A percentile compares a stretch with the other conserved stretches of the same genome.
Evolutionary conservation across 768 basidiomycete genomes (phyloP).

Genomic region (Panellus pusillus): DNA sequence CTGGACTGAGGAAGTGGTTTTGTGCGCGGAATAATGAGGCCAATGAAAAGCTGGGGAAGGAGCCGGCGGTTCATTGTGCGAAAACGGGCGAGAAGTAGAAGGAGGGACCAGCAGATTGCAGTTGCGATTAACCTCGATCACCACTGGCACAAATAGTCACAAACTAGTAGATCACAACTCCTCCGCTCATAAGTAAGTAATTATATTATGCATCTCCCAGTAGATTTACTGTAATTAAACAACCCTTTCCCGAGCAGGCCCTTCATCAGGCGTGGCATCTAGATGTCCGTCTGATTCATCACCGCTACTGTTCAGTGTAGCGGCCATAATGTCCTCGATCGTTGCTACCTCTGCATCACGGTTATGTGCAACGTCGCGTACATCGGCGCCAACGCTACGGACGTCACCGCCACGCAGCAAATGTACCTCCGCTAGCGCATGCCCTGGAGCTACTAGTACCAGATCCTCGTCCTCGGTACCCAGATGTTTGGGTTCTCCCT

Average conservation of each 20-base stretch:
- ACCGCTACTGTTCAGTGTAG: not conserved
- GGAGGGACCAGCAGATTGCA: slow-evolving; percentile 85
- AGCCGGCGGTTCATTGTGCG: slow-evolving; percentile 75
- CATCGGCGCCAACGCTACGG: slow-evolving; percentile 63
- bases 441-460: slow-evolving; percentile 55
- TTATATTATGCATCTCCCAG: too few relatives aligned
- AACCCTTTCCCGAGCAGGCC: too few relatives aligned
- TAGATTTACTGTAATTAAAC: too few relatives aligned
- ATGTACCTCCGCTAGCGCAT: slow-evolving; percentile 60
- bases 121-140: slow-evolving; percentile 67
- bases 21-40: slow-evolving; percentile 94
- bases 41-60: slow-evolving; percentile 84
- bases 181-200: too few relatives aligned
- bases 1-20: slow-evolving; percentile 77
- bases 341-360: slow-evolving; percentile 63
- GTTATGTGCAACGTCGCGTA: slow-evolving; percentile 75
- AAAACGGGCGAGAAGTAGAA: slow-evolving; percentile 89
- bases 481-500: slow-evolving; percentile 70
- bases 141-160: too few relatives aligned
- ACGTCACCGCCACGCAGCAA: slow-evolving; percentile 63
- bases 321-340: too few relatives aligned
- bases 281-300: too few relatives aligned
- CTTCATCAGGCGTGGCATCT: too few relatives aligned
- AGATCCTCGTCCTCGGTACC: slow-evolving; percentile 58
- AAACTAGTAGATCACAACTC: too few relatives aligned